phyloP scores from a whole-genome alignment of 208 protist species.

The Trypanosoma platydactyli region DNA sequence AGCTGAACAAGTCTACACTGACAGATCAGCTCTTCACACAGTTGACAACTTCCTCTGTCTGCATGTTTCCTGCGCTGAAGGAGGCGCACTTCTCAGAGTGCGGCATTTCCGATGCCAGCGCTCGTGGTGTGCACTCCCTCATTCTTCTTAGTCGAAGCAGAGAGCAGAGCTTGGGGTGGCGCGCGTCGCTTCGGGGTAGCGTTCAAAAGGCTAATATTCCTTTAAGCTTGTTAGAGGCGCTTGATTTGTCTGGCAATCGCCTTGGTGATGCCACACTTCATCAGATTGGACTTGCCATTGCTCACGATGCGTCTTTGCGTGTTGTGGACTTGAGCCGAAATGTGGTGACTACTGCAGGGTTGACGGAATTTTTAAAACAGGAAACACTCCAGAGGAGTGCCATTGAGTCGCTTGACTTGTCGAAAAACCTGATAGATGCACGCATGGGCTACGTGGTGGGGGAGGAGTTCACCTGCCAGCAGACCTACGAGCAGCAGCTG shows the following conservation, averaged over 20 bases:
- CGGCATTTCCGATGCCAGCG: slow-evolving; percentile 49
- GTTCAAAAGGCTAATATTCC: background rate
- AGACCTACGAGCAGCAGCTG: slow-evolving; percentile 28
- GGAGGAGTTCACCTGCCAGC: slow-evolving; percentile 17
- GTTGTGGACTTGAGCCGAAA: slow-evolving; percentile 59
- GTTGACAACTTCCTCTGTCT: background rate
- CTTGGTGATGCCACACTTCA: slow-evolving; percentile 52
- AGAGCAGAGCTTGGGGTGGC: slow-evolving; percentile 33
- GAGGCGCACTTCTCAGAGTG: slow-evolving; percentile 66
- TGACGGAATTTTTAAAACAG: slow-evolving; percentile 32
- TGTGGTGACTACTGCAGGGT: slow-evolving; percentile 33
- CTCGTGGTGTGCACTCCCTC: slow-evolving; percentile 41
- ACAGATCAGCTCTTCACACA: slow-evolving; percentile 34
- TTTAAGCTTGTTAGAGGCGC: slow-evolving; percentile 31
- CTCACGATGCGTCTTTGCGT: slow-evolving; percentile 42
- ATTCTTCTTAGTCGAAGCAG: slow-evolving; percentile 29
- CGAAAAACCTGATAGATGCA: slow-evolving; percentile 37
- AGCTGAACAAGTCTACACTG: slow-evolving; percentile 36
- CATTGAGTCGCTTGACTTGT: slow-evolving; percentile 59
- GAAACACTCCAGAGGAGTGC: slow-evolving; percentile 46
- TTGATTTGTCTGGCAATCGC: slow-evolving; percentile 62
- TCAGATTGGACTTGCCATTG: slow-evolving; percentile 39
- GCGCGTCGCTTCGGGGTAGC: slow-evolving; percentile 40
- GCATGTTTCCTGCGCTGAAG: slow-evolving; percentile 38
- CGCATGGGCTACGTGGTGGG: slow-evolving; percentile 13